Base-by-base conservation (phyloP, 495 filamentous ascomycete genomes). In the Penicillium antarcticum region DNA sequence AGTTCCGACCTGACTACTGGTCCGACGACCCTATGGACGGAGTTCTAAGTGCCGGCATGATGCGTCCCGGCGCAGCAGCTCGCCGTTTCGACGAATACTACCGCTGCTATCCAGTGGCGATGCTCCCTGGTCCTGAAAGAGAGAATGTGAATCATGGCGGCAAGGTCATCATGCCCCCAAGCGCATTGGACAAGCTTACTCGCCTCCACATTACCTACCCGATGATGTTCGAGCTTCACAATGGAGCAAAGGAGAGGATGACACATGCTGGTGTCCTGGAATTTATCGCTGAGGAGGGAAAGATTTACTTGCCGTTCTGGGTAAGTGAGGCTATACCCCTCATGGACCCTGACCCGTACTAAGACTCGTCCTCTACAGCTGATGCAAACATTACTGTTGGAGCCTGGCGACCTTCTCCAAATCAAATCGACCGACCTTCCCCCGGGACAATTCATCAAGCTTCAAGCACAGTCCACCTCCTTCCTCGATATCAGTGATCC, bases 401-500 rank as follows among this genome's bases (percentile, higher is more conserved):
- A 96, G 48, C 87, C 89, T 3, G 94, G 94, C 47, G 95, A 98
- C 59, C 83, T 98, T 52, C 80, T 97, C 8, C 92, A 98, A 70
- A 81, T 96, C 66, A 94, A 92, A 67, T 91, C 89, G 12, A 96
- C 94, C 5, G 91, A 95, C 24, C 83, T 98, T 16, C 89, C 90
- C 21, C 80, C 88, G 1, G 94, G 94, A 14, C 81, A 80, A 52
- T 88, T 97, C 57, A 92, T 97, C 74, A 98, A 97, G 68, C 81
- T 98, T 3, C 94, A 97, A 70, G 88, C 95, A 0, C 94, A 98
- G 71, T 88, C 87, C 16, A 83, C 86, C 32, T 84, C 85, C 51
- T 97, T 97, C 73, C 86, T 97, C 45, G 91, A 97, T 36, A 97
- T 98, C 55, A 90, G 86, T 60, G 95, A 98, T 59, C 95, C 94